phyloP scores from a whole-genome alignment of 306 rosid species.

The Ammopiptanthus mongolicus region DNA sequence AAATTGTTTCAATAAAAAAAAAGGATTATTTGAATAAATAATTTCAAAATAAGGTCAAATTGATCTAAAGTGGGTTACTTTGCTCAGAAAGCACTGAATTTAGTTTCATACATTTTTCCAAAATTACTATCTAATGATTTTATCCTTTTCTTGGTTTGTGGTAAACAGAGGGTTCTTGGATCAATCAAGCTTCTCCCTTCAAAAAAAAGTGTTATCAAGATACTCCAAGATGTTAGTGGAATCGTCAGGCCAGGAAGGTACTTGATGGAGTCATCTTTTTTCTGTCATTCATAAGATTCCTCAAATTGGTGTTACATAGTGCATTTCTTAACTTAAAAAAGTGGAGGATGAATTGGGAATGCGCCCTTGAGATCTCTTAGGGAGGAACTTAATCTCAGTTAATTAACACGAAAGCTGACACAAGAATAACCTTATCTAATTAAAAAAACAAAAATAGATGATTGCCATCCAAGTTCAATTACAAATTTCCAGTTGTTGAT shows the following conservation, averaged over 20 bases:
- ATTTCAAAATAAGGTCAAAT: too few relatives aligned
- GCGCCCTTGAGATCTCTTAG: not conserved
- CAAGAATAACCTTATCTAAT: not conserved
- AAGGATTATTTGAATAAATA: too few relatives aligned
- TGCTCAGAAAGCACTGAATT: too few relatives aligned
- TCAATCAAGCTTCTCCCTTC: slow-evolving; percentile 50
- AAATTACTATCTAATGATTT: not conserved
- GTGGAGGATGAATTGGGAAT: not conserved
- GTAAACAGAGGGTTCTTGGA: slow-evolving; percentile 44
- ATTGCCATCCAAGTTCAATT: not conserved
- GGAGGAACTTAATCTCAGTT: not conserved
- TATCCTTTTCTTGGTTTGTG: not conserved
- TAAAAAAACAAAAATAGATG: not conserved
- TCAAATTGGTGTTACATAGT: not conserved
- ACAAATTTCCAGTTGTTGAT: not conserved
- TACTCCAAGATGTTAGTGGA: slow-evolving; percentile 45
- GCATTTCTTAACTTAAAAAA: not conserved
- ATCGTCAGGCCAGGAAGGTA: slow-evolving; percentile 51
- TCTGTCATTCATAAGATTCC: not conserved
- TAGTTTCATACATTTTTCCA: too few relatives aligned
- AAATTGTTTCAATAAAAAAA: too few relatives aligned
- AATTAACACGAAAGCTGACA: too few relatives aligned
- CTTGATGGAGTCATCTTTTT: not conserved
- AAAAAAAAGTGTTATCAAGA: slow-evolving; percentile 53
- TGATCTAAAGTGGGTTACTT: too few relatives aligned